phyloP scores from a whole-genome alignment of 1,139 yeast genomes.

The Wickerhamomyces sp. region DNA sequence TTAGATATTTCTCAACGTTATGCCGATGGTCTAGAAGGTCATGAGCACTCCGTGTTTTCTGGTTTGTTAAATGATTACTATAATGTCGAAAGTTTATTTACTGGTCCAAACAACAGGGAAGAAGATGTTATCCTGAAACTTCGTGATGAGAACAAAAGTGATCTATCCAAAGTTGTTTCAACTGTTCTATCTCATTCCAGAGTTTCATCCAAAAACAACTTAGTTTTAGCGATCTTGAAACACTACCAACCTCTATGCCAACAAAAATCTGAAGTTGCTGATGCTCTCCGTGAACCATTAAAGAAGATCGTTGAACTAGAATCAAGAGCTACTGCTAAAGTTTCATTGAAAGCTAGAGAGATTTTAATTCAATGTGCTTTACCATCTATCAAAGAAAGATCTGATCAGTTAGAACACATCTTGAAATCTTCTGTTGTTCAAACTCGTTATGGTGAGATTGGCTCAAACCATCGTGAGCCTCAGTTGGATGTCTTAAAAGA shows the following conservation, averaged over 20 bases:
- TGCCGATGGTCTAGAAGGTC: conserved; percentile 71
- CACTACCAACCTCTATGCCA: conserved; percentile 75
- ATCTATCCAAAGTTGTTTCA: conserved; percentile 66
- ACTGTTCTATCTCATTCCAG: conserved; percentile 86
- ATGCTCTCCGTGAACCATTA: conserved; percentile 64
- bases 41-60: conserved; percentile 76
- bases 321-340: conserved; percentile 86
- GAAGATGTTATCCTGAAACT: conserved; percentile 82
- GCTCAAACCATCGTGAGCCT: conserved; percentile 76
- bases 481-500: conserved; percentile 76
- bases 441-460: conserved; percentile 80
- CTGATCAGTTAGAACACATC: conserved; percentile 95
- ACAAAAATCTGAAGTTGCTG: conserved; percentile 63
- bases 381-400: conserved; percentile 93
- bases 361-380: conserved; percentile 92
- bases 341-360: conserved; percentile 94
- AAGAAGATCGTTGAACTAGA: conserved; percentile 82
- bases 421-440: conserved; percentile 88
- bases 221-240: conserved; percentile 78
- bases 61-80: conserved; percentile 66
- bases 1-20: conserved; percentile 66
- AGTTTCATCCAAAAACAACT: conserved; percentile 88
- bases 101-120: conserved; percentile 70
- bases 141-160: conserved; percentile 82
- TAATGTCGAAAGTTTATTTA: conserved; percentile 71